Conservation (phyloP, 495 filamentous ascomycete species). For the Amphirosellinia nigrospora region DNA sequence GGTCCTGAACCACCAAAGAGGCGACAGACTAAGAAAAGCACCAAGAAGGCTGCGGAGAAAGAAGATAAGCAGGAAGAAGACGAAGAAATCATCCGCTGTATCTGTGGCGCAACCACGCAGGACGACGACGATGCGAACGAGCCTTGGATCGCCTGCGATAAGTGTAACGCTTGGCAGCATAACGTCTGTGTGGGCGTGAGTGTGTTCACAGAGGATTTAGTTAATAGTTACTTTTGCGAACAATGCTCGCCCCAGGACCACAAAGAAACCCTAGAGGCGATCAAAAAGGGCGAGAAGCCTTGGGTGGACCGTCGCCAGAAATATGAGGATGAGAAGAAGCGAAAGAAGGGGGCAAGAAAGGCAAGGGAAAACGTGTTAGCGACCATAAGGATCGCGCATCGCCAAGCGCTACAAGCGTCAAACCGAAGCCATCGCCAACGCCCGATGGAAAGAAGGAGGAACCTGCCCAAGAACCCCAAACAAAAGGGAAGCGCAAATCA, state of each 20-base stretch:
- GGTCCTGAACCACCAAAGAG: constrained; percentile 65
- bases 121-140: constrained; percentile 79
- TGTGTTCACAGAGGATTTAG: constrained; percentile 74
- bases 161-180: constrained; percentile 93
- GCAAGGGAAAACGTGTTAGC: constrained; percentile 54
- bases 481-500: constrained; percentile 46
- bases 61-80: constrained; percentile 67
- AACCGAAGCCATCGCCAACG: constrained; percentile 45
- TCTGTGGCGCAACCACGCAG: constrained; percentile 87
- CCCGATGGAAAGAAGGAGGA: constrained; percentile 50
- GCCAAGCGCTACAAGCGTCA: constrained; percentile 36
- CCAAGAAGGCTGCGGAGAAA: constrained; percentile 58
- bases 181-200: constrained; percentile 91
- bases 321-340: constrained; percentile 60
- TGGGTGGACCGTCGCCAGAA: constrained; percentile 74
- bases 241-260: constrained; percentile 85
- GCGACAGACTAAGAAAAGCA: constrained; percentile 63
- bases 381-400: constrained; percentile 56
- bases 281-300: constrained; percentile 78
- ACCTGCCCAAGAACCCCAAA: constrained; percentile 35
- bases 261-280: constrained; percentile 71
- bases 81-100: constrained; percentile 80
- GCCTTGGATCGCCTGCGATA: constrained; percentile 91
- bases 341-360: constrained; percentile 56
- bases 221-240: constrained; percentile 87